These are phyloP conservation scores for Ascosphaera acerosa DNA, from an alignment of 2,329 filamentous ascomycete genomes.

Conservation along the genomic window DNA sequence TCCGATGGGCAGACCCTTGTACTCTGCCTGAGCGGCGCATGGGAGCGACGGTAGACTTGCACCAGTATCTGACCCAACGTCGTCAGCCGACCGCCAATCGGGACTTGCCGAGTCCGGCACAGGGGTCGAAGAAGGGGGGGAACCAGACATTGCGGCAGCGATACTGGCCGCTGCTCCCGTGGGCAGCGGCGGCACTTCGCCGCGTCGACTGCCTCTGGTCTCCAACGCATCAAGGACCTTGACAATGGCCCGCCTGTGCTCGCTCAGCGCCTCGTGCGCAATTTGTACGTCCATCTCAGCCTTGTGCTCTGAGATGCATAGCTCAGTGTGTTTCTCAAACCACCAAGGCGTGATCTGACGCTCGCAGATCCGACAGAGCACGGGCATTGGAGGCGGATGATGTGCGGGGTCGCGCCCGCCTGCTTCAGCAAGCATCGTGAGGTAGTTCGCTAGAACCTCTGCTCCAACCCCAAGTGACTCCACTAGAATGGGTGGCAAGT, in stretches of 20 bases:
- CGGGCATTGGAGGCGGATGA: conserved; percentile 55
- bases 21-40: conserved; percentile 39
- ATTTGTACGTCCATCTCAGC: conserved; percentile 97
- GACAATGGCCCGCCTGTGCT: conserved; percentile 85
- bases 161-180: neutral
- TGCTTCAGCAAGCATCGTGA: conserved; percentile 68
- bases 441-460: conserved; percentile 78
- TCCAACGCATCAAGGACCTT: conserved; percentile 85
- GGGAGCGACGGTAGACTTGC: conserved; percentile 18
- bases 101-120: conserved; percentile 26
- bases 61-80: conserved; percentile 9
- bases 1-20: conserved; percentile 70
- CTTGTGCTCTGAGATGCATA: conserved; percentile 84
- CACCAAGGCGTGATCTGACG: conserved; percentile 95
- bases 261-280: conserved; percentile 70
- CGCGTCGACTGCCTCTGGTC: conserved; percentile 23
- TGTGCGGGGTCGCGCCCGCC: conserved; percentile 48
- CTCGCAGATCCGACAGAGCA: conserved; percentile 91
- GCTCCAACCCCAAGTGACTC: conserved; percentile 86
- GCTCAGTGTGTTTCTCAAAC: conserved; percentile 97
- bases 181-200: neutral
- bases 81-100: conserved; percentile 27
- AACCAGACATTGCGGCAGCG: neutral
- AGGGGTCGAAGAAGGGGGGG: conserved; percentile 13
- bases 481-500: conserved; percentile 67